Conservation (phyloP, 192 early-diverging fungal genomes). For the Backusella macrospora region DNA sequence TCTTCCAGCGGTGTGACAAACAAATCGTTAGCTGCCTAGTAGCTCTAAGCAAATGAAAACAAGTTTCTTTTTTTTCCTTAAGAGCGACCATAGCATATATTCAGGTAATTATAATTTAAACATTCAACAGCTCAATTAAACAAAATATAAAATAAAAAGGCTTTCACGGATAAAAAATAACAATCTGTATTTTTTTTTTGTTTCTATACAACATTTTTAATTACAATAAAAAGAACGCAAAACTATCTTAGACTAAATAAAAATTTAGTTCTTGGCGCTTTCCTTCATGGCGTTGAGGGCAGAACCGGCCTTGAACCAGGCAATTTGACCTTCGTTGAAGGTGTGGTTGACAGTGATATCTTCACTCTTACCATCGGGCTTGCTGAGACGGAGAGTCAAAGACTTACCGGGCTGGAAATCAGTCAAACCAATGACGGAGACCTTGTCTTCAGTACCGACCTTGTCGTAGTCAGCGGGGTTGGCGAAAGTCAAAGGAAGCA, state of each 20-base stretch:
- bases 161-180: not conserved
- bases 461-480: constrained; percentile 94
- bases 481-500: constrained; percentile 94
- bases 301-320: constrained; percentile 96
- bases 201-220: constrained; percentile 14
- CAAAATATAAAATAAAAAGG: not conserved
- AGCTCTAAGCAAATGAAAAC: not conserved
- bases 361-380: constrained; percentile 73
- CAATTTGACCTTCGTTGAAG: constrained; percentile 98
- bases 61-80: not conserved
- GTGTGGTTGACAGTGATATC: constrained; percentile 95
- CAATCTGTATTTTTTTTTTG: constrained; percentile 10
- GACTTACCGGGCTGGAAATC: constrained; percentile 81
- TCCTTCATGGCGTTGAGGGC: constrained; percentile 83
- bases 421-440: constrained; percentile 87
- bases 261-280: constrained; percentile 37
- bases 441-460: constrained; percentile 83
- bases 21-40: not conserved
- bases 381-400: constrained; percentile 82
- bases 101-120: no score
- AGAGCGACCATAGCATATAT: not conserved
- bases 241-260: not conserved
- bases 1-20: not conserved
- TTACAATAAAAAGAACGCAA: constrained; percentile 7
- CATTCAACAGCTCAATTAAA: not conserved